Percentiles rank a stretch among this genome's conserved stretches.
These are phyloP conservation scores for Tephrocybe sp. DNA, from an alignment of 768 basidiomycete species.

Conservation along the genomic window DNA sequence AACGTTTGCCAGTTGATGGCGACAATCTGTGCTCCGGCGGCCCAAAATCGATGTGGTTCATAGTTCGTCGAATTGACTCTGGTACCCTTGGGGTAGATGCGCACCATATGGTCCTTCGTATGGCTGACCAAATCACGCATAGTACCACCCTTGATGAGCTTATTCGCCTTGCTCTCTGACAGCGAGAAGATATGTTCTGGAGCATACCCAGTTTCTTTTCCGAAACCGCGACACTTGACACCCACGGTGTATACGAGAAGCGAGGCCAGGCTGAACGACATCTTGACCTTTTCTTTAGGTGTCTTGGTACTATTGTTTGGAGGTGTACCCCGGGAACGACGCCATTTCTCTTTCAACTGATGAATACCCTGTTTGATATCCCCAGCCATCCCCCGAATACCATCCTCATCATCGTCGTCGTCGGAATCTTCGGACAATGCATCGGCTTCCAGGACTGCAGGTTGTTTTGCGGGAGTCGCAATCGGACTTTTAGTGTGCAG, in stretches of 20 bases:
- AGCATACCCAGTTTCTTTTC: slow-evolving; percentile 81
- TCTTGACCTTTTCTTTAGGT: slow-evolving; percentile 49
- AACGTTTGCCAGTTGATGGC: slow-evolving; percentile 98
- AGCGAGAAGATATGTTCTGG: slow-evolving; percentile 91
- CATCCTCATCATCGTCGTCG: slow-evolving; percentile 21
- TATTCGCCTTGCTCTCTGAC: slow-evolving; percentile 79
- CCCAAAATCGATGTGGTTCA: slow-evolving; percentile 87
- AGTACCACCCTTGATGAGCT: slow-evolving; percentile 60
- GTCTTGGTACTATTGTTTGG: slow-evolving; percentile 10
- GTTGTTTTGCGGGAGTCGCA: slow-evolving; percentile 14
- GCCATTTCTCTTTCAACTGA: slow-evolving; percentile 25
- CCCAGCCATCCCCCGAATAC: slow-evolving; percentile 2
- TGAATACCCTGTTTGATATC: slow-evolving; percentile 18
- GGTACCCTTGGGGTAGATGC: slow-evolving; percentile 84
- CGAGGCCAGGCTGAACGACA: slow-evolving; percentile 70
- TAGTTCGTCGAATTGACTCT: slow-evolving; percentile 85
- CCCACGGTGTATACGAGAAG: slow-evolving; percentile 94
- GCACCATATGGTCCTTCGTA: slow-evolving; percentile 74
- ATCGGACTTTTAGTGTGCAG: slow-evolving; percentile 30
- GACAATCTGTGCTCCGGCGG: slow-evolving; percentile 82
- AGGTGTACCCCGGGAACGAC: slow-evolving; percentile 19
- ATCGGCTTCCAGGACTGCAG: slow-evolving; percentile 23
- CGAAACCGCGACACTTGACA: slow-evolving; percentile 90
- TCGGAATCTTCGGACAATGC: slow-evolving; percentile 18
- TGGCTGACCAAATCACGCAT: slow-evolving; percentile 82